Conservation (phyloP, 1,284 basidiomycete species). For the Leccinum fallax region DNA sequence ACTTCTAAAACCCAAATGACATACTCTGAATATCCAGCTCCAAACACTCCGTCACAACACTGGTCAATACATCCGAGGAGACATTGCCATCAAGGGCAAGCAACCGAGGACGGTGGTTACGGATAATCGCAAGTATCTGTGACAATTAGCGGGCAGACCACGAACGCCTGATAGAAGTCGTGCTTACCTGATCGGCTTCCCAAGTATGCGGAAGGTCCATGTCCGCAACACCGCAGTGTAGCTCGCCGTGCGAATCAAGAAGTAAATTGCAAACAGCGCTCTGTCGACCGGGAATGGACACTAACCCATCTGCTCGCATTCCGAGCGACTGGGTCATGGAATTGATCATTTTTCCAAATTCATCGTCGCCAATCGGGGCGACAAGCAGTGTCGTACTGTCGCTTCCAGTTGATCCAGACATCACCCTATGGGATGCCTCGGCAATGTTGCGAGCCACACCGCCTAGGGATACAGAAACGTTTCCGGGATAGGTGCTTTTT, state of each 20-base stretch:
- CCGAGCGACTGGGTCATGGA: constrained; percentile 61
- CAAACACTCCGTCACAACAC: constrained; percentile 54
- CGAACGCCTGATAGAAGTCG: constrained; percentile 4
- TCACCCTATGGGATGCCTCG: constrained; percentile 77
- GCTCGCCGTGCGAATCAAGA: constrained; percentile 70
- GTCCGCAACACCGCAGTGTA: constrained; percentile 88
- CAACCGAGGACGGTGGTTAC: constrained; percentile 53
- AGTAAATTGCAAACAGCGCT: constrained; percentile 88
- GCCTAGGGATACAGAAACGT: constrained; percentile 74
- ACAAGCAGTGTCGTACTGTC: constrained; percentile 51
- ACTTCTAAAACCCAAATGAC: constrained; percentile 25
- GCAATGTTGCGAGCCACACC: constrained; percentile 96
- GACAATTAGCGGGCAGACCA: neutral
- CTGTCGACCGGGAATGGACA: constrained; percentile 42
- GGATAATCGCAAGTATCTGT: constrained; percentile 41
- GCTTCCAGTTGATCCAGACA: constrained; percentile 41
- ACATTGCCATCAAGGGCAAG: constrained; percentile 88
- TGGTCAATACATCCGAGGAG: constrained; percentile 52
- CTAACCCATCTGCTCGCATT: constrained; percentile 84
- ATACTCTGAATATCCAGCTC: constrained; percentile 53
- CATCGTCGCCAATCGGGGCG: constrained; percentile 68
- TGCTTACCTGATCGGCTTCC: constrained; percentile 48
- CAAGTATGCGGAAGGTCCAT: constrained; percentile 76
- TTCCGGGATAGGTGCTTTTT: constrained; percentile 83
- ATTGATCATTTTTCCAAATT: constrained; percentile 65